Evolutionary conservation across 768 basidiomycete genomes (phyloP), one percentile per base, ranked within the genome.

Genomic region (Chiua virens): DNA sequence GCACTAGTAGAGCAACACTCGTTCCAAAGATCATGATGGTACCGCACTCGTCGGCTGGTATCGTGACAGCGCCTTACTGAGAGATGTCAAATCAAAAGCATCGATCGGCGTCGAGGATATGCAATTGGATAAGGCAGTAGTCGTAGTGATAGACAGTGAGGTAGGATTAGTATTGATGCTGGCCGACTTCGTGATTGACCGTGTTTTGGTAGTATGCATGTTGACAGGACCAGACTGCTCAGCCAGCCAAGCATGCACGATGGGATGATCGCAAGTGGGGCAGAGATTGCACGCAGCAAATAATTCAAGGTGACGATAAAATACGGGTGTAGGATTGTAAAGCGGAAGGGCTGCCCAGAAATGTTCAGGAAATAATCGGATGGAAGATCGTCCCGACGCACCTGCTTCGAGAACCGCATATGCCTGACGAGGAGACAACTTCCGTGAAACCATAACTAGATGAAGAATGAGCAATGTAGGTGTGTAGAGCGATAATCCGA

Each of bases 311-410:
- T 77, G 75, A 3, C 71, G 73, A 18, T 64, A 73, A 60, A 83
- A 81, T 43, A 67, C 66, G 25, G 62, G 54, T 0, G 81, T 79
- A 14, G 75, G 72, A 52, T 78, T 76, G 63, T 81, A 84, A 4
- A 84, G 69, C 5, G 82, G 82, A 9, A 83, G 70, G 9, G 73
- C 82, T 80, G 48, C 13, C 9, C 1, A 15, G 38, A 27, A 21
- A 21, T 5, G 7, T 39, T 63, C 39, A 41, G 20, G 14, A 37
- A 17, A 52, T 15, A 17, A 17, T 14, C 15, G 8, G 2, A 34
- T 20, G 1, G 14, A 50, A 22, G 15, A 9, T 8, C 8, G 0
- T 30, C 13, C 27, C 8, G 20, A 62, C 68, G 52, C 44, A 78
- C 81, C 78, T 47, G 75, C 61, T 61, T 78, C 72, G 7, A 83